Evolutionary conservation across 2,329 filamentous ascomycete species (phyloP).

Genomic region (Lomentospora prolificans): DNA sequence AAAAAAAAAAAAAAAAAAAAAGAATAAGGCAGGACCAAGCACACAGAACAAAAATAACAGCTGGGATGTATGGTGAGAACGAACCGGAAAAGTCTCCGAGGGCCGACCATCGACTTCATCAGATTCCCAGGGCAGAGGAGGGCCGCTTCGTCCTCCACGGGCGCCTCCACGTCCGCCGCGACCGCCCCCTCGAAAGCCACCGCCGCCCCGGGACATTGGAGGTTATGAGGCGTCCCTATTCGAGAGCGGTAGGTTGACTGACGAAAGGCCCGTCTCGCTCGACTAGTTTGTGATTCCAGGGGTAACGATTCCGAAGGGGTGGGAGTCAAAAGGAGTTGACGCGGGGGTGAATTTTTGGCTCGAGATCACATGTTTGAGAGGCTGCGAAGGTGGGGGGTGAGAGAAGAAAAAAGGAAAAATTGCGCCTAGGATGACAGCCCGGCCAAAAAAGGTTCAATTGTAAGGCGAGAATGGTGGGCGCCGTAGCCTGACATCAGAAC

Average conservation of each 20-base stretch:
- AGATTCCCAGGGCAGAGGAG: constrained; percentile 41
- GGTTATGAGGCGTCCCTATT: too few relatives aligned
- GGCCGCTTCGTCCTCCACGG: constrained; percentile 34
- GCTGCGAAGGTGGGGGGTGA: background rate
- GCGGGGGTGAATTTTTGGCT: too few relatives aligned
- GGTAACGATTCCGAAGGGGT: too few relatives aligned
- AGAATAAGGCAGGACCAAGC: background rate
- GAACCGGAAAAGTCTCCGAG: constrained; percentile 49
- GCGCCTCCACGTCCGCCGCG: constrained; percentile 41
- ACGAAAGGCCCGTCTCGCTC: too few relatives aligned
- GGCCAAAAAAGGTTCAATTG: too few relatives aligned
- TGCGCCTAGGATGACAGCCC: background rate
- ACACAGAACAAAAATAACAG: background rate
- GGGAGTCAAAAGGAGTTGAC: too few relatives aligned
- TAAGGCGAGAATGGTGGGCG: background rate
- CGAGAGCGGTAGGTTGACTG: too few relatives aligned
- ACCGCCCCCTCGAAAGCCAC: constrained; percentile 33
- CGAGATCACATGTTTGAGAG: background rate
- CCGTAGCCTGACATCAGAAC: background rate
- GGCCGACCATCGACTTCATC: constrained; percentile 48
- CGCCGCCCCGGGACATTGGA: constrained; percentile 24
- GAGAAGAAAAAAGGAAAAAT: background rate
- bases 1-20: background rate
- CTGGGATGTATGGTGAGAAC: constrained; percentile 12
- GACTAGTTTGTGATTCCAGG: too few relatives aligned